A percentile compares a stretch with the other conserved stretches of the same genome.
Conservation (phyloP, 106 monocot species). For the Allium cepa region DNA sequence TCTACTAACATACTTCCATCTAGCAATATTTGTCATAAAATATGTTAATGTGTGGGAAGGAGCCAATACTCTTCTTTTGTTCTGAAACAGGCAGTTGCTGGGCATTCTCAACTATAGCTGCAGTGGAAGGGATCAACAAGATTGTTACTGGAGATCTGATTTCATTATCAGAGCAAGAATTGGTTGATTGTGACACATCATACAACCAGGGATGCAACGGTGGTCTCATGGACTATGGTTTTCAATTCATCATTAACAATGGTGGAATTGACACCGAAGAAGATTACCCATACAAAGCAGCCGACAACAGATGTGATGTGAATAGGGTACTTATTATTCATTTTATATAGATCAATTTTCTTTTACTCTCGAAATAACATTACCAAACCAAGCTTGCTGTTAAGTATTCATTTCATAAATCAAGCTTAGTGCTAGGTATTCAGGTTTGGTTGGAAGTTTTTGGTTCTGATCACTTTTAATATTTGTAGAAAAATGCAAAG, state of each 20-base stretch:
- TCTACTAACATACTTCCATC: no score
- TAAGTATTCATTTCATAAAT: no score
- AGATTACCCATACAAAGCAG: constrained; percentile 51
- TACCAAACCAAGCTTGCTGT: not conserved
- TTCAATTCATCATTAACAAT: constrained; percentile 62
- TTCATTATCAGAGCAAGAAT: constrained; percentile 58
- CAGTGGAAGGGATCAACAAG: constrained; percentile 66
- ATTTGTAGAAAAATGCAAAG: constrained; percentile 25
- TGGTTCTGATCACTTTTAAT: not conserved
- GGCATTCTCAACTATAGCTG: constrained; percentile 65
- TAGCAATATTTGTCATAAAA: no score
- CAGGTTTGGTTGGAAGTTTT: not conserved
- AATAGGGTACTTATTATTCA: constrained; percentile 17
- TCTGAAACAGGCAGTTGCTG: constrained; percentile 56
- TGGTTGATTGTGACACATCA: constrained; percentile 61
- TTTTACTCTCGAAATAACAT: not conserved
- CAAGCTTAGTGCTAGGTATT: no score
- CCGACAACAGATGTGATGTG: constrained; percentile 20
- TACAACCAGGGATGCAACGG: constrained; percentile 68
- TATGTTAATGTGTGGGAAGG: no score
- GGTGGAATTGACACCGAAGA: constrained; percentile 66
- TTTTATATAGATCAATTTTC: no score
- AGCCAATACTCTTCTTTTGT: no score
- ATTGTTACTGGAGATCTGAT: constrained; percentile 50
- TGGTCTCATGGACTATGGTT: constrained; percentile 68